Percentiles rank a stretch among this genome's conserved stretches.
Conservation (phyloP, 129 eudicot genomes). For the Artemisia tridentata region DNA sequence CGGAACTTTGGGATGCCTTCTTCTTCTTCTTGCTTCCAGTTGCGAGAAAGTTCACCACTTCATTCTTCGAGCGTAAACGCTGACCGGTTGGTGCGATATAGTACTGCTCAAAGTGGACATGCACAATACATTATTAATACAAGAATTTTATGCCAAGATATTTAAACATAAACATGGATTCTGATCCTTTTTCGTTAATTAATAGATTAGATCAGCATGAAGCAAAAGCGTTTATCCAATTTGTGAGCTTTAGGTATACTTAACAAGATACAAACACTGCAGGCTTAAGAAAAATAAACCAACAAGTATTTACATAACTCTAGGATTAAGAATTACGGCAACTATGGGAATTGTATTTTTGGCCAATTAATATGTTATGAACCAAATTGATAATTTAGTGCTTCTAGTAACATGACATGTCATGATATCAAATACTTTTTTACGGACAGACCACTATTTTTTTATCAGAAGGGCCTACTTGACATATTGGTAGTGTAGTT, state of each 20-base stretch:
- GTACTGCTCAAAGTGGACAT: slow-evolving; percentile 43
- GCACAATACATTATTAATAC: slow-evolving; percentile 4
- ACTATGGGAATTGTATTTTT: too few relatives aligned
- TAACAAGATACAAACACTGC: background rate
- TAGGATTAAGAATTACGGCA: background rate
- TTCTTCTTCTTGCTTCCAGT: slow-evolving; percentile 50
- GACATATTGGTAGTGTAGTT: too few relatives aligned
- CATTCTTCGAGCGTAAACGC: slow-evolving; percentile 52
- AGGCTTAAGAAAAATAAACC: too few relatives aligned
- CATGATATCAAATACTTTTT: too few relatives aligned
- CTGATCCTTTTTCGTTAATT: slow-evolving; percentile 1
- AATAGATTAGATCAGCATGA: slow-evolving; percentile 16
- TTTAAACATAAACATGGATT: slow-evolving; percentile 9
- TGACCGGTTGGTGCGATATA: slow-evolving; percentile 42
- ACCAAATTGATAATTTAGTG: too few relatives aligned
- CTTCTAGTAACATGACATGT: too few relatives aligned
- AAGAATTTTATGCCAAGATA: background rate
- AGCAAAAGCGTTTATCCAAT: background rate
- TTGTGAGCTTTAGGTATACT: background rate
- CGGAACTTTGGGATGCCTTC: slow-evolving; percentile 33
- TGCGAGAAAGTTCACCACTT: slow-evolving; percentile 46
- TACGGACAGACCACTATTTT: too few relatives aligned
- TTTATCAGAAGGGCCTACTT: too few relatives aligned
- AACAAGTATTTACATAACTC: background rate
- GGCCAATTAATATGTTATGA: too few relatives aligned